Conservation (phyloP, 2,329 filamentous ascomycete species). For the Acarospora socialis region DNA sequence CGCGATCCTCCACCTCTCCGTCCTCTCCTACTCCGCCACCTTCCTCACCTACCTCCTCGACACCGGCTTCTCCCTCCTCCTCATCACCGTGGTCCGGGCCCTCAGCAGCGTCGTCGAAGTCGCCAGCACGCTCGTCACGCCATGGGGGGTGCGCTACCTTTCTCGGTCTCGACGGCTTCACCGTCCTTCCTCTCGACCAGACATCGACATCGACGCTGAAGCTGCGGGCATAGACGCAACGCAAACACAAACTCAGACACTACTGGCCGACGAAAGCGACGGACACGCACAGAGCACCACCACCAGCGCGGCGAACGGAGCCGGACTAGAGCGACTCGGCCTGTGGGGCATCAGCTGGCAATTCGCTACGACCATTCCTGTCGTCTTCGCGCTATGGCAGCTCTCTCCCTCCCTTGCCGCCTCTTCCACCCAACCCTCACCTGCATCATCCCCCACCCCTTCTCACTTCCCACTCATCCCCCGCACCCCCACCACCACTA, state of each 20-base stretch:
- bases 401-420: neutral
- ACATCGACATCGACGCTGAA: too few species aligned
- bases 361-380: neutral
- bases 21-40: slow-evolving; percentile 39
- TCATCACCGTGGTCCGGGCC: slow-evolving; percentile 34
- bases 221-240: too few species aligned
- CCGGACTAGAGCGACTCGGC: neutral
- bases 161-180: neutral
- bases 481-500: neutral
- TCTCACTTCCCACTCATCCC: neutral
- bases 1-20: slow-evolving; percentile 39
- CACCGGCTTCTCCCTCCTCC: slow-evolving; percentile 32
- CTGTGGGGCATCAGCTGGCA: neutral
- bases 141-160: slow-evolving; percentile 14
- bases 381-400: neutral
- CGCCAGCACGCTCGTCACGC: slow-evolving; percentile 38
- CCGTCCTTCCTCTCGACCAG: too few species aligned
- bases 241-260: neutral
- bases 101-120: slow-evolving; percentile 38
- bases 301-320: neutral
- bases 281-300: neutral
- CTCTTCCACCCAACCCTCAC: too few species aligned
- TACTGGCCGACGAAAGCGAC: neutral
- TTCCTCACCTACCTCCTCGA: slow-evolving; percentile 43
- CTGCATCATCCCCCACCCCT: too few species aligned